These are phyloP conservation scores for Sporothrix curviconia DNA, from an alignment of 2,329 filamentous ascomycete genomes.

Conservation along the genomic window DNA sequence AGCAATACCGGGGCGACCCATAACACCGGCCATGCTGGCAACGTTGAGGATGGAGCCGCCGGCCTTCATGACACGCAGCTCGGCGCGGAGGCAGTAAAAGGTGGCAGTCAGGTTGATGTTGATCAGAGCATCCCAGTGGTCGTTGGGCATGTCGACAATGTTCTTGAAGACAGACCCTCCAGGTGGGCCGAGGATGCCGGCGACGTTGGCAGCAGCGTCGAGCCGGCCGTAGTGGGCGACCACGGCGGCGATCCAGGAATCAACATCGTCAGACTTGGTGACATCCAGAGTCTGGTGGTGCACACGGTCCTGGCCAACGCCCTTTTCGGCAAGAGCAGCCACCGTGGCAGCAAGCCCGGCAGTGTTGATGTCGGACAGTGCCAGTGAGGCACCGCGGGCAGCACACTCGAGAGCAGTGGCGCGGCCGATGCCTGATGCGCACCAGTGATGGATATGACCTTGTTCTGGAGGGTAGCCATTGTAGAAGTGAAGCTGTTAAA, in stretches of 20 bases:
- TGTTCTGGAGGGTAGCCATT: neutral
- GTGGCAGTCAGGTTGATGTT: constrained; percentile 42
- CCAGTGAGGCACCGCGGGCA: constrained; percentile 35
- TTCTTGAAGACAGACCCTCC: constrained; percentile 32
- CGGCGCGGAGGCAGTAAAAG: constrained; percentile 42
- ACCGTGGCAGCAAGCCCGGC: constrained; percentile 24
- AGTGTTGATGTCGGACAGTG: constrained; percentile 38
- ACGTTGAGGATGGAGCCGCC: constrained; percentile 24
- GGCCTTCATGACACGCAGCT: constrained; percentile 21
- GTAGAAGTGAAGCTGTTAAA: neutral
- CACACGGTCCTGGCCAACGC: neutral
- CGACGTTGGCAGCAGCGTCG: constrained; percentile 49
- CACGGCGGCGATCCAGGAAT: constrained; percentile 42
- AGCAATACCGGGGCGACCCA: constrained; percentile 30
- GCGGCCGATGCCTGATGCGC: constrained; percentile 39
- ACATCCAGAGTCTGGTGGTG: neutral
- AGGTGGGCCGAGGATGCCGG: constrained; percentile 37
- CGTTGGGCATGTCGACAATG: constrained; percentile 38
- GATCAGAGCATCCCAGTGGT: constrained; percentile 44
- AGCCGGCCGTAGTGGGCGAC: constrained; percentile 44
- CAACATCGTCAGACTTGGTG: constrained; percentile 32
- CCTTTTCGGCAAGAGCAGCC: neutral
- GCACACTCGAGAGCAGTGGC: constrained; percentile 37
- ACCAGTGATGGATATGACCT: constrained; percentile 10
- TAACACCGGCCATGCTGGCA: constrained; percentile 14